Evolutionary conservation across 805 yeast species (phyloP).

Genomic region (Candida hispaniensis): DNA sequence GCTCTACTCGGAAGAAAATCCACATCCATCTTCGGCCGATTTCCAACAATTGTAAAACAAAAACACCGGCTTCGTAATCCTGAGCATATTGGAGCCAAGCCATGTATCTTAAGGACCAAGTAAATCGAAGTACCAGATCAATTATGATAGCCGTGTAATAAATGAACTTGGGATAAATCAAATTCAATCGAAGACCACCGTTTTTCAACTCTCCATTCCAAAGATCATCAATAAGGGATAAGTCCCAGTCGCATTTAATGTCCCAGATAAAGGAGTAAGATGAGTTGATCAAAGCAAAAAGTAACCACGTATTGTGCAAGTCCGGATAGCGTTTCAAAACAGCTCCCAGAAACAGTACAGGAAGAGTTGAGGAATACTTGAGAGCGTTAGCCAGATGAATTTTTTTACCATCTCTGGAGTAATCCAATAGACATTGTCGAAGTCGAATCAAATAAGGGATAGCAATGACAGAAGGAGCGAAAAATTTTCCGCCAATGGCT

Average conservation of each 20-base stretch:
- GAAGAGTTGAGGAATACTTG: conserved; percentile 62
- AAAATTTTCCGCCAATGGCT: conserved; percentile 28
- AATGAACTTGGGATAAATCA: conserved; percentile 26
- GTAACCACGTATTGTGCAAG: conserved; percentile 25
- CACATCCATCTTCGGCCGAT: conserved; percentile 78
- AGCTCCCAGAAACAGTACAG: conserved; percentile 35
- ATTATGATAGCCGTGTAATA: conserved; percentile 48
- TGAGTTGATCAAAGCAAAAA: conserved; percentile 52
- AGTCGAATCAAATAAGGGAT: conserved; percentile 70
- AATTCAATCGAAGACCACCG: conserved; percentile 24
- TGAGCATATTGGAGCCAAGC: conserved; percentile 27
- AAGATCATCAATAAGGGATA: conserved; percentile 38
- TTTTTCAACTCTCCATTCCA: conserved; percentile 16
- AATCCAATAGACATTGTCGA: conserved; percentile 73
- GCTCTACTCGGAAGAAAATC: conserved; percentile 76
- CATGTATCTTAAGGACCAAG: conserved; percentile 59
- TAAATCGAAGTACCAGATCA: conserved; percentile 59
- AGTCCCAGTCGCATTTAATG: conserved; percentile 77
- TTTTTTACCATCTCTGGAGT: conserved; percentile 36
- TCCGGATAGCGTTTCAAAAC: conserved; percentile 20
- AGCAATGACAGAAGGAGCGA: conserved; percentile 31
- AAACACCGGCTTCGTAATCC: conserved; percentile 45
- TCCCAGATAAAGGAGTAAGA: conserved; percentile 84
- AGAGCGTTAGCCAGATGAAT: conserved; percentile 58
- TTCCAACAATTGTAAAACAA: conserved; percentile 62